These are phyloP conservation scores for Lasiodiplodia theobromae DNA, from an alignment of 2,329 filamentous ascomycete species.

Conservation along the genomic window DNA sequence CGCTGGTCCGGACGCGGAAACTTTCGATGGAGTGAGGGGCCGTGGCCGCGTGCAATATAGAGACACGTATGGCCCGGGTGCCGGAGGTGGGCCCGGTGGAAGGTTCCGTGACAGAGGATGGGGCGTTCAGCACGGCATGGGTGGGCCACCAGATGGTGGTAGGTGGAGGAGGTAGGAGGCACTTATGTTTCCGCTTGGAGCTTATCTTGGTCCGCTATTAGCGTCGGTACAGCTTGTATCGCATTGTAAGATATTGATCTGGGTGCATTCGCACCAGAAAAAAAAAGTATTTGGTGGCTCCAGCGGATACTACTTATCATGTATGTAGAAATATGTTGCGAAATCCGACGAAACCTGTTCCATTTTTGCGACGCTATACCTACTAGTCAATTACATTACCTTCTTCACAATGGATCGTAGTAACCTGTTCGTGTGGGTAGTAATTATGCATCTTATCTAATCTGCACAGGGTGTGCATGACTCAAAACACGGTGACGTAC, in stretches of 20 bases:
- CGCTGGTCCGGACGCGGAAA: conserved; percentile 44
- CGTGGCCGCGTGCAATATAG: conserved; percentile 34
- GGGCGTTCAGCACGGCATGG: conserved; percentile 22
- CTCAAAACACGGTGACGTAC: conserved; percentile 22
- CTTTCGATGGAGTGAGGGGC: conserved; percentile 28
- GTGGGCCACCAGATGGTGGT: conserved; percentile 7
- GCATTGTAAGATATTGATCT: neutral
- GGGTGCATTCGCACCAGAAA: neutral
- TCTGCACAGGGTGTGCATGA: conserved; percentile 4
- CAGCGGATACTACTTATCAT: neutral
- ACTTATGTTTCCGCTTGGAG: neutral
- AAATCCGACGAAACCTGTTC: neutral
- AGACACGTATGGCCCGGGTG: conserved; percentile 32
- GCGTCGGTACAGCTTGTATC: neutral
- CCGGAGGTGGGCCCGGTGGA: conserved; percentile 33
- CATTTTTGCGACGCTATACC: neutral
- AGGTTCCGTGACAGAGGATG: conserved; percentile 29
- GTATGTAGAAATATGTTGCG: neutral
- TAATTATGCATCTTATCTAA: conserved; percentile 13
- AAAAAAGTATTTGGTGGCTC: neutral
- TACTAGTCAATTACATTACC: no score
- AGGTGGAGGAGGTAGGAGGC: conserved; percentile 11
- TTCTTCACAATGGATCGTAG: no score
- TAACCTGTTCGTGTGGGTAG: neutral
- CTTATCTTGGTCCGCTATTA: neutral